Evolutionary conservation across 2,329 filamentous ascomycete genomes (phyloP).

Genomic region (Chaetomium olivaceum): DNA sequence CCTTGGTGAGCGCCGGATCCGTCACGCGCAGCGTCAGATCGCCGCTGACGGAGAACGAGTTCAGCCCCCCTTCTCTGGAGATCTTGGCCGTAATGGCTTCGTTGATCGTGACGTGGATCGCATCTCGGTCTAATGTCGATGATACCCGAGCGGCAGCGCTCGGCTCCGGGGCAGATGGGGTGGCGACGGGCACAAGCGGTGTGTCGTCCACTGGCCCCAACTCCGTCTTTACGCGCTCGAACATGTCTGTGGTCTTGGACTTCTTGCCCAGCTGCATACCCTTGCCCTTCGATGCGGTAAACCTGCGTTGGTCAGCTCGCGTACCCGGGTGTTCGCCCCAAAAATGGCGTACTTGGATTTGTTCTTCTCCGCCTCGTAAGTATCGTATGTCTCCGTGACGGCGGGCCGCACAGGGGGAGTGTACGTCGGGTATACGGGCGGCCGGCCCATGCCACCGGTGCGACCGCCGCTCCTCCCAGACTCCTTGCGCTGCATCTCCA

Average conservation of each 20-base stretch:
- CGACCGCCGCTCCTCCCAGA: conserved; percentile 74
- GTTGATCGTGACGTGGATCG: conserved; percentile 82
- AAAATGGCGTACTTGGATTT: conserved; percentile 71
- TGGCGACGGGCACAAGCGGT: conserved; percentile 65
- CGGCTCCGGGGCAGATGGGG: conserved; percentile 54
- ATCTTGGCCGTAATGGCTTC: conserved; percentile 90
- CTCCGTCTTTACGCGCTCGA: conserved; percentile 90
- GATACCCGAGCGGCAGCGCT: conserved; percentile 59
- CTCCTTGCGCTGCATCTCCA: conserved; percentile 98
- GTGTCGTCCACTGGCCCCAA: conserved; percentile 78
- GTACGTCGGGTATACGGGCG: conserved; percentile 86
- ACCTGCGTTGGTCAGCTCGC: conserved; percentile 40
- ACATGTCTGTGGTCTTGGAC: conserved; percentile 96
- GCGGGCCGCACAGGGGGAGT: conserved; percentile 74
- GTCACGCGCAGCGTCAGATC: conserved; percentile 89
- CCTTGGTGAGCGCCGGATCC: conserved; percentile 84
- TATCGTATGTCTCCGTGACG: conserved; percentile 81
- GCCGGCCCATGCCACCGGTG: conserved; percentile 61
- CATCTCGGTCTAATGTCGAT: conserved; percentile 73
- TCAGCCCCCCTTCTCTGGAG: conserved; percentile 82
- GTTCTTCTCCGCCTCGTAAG: conserved; percentile 97
- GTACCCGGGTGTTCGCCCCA: background rate
- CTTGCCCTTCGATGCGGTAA: conserved; percentile 78
- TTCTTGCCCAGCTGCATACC: conserved; percentile 99
- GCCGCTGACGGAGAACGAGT: conserved; percentile 84